Conservation (phyloP, 169 alveolate species). For the Babesia divergens region DNA sequence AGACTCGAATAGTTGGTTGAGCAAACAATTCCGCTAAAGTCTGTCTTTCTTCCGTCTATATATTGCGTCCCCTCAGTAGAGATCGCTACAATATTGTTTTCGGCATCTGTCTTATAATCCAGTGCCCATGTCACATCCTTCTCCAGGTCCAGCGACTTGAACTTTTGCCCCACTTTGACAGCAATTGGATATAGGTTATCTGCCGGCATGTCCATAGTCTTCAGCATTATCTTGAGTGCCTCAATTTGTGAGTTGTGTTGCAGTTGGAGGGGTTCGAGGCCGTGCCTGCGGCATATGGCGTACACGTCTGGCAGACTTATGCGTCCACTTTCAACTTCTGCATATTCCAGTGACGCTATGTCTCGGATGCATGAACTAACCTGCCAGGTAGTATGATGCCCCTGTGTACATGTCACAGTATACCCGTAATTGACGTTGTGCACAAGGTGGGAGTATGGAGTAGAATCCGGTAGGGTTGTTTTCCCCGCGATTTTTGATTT, state of each 20-base stretch:
- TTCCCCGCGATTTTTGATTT: constrained; percentile 75
- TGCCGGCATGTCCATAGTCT: constrained; percentile 49
- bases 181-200: constrained; percentile 57
- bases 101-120: neutral
- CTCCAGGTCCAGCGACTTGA: constrained; percentile 57
- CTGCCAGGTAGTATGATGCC: constrained; percentile 76
- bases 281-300: constrained; percentile 39
- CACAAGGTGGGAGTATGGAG: constrained; percentile 79
- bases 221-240: constrained; percentile 40
- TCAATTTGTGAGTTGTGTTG: constrained; percentile 54
- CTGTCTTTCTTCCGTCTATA: constrained; percentile 70
- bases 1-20: constrained; percentile 68
- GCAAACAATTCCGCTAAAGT: constrained; percentile 75
- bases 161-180: constrained; percentile 34
- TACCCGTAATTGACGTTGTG: constrained; percentile 77
- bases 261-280: constrained; percentile 55
- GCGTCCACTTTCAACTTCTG: constrained; percentile 61
- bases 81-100: constrained; percentile 66
- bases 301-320: constrained; percentile 53
- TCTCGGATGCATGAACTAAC: constrained; percentile 11
- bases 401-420: constrained; percentile 85
- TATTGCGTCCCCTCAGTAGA: constrained; percentile 54
- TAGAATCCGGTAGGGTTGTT: constrained; percentile 84
- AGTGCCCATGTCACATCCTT: constrained; percentile 29
- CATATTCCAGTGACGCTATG: constrained; percentile 34